These are phyloP conservation scores for Bacidia rubella DNA, from an alignment of 495 filamentous ascomycete genomes.

Conservation along the genomic window DNA sequence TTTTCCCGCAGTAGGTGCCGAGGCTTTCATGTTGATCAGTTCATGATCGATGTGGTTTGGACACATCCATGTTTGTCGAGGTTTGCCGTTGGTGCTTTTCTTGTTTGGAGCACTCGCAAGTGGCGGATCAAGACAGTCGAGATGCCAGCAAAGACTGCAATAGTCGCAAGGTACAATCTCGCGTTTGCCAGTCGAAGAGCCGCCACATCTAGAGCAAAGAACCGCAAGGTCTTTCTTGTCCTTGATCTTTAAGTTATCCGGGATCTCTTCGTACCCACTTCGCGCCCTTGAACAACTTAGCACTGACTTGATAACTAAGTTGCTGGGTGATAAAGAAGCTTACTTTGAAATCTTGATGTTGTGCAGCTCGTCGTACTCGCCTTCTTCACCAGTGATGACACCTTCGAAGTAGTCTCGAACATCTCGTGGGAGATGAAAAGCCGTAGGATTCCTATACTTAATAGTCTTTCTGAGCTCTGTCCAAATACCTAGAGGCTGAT, in stretches of 20 bases:
- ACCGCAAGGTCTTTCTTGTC: conserved; percentile 55
- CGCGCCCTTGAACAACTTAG: conserved; percentile 34
- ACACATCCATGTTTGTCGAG: conserved; percentile 67
- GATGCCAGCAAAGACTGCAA: conserved; percentile 70
- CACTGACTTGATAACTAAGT: too few species aligned
- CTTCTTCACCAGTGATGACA: conserved; percentile 57
- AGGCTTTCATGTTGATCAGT: conserved; percentile 28
- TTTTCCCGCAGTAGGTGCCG: conserved; percentile 13
- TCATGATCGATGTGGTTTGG: conserved; percentile 68
- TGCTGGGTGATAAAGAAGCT: conserved; percentile 16
- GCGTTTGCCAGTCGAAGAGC: conserved; percentile 38
- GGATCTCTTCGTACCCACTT: conserved; percentile 43
- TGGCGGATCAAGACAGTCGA: conserved; percentile 83
- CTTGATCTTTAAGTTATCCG: conserved; percentile 50
- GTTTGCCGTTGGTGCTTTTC: conserved; percentile 26
- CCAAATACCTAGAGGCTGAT: neutral
- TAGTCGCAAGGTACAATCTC: conserved; percentile 70
- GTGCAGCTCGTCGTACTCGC: conserved; percentile 59
- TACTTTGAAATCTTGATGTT: conserved; percentile 25
- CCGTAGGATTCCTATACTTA: conserved; percentile 38
- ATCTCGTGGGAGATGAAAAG: conserved; percentile 56
- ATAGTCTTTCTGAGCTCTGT: conserved; percentile 30
- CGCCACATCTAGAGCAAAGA: conserved; percentile 57
- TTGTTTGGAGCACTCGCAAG: conserved; percentile 53
- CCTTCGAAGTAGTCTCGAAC: conserved; percentile 62